Evolutionary conservation across 371 early-diverging fungal species (phyloP).

Genomic region (Apophysomyces ossiformis): DNA sequence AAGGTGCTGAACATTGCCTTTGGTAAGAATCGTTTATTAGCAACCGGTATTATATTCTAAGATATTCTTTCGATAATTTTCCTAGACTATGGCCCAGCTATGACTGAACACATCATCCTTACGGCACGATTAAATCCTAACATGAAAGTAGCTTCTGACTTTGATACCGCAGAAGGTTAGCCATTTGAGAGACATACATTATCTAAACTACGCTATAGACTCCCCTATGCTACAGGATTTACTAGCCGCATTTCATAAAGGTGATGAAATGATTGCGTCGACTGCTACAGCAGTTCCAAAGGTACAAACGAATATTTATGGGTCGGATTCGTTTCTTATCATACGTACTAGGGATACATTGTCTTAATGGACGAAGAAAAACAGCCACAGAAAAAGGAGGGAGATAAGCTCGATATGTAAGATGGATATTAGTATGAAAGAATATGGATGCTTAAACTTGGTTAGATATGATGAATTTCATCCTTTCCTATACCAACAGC

Average conservation of each 20-base stretch:
- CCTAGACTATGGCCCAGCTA: conserved; percentile 83
- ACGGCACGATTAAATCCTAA: conserved; percentile 74
- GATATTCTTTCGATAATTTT: conserved; percentile 1
- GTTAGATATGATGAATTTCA: conserved; percentile 87
- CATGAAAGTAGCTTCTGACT: conserved; percentile 57
- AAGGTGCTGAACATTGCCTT: conserved; percentile 76
- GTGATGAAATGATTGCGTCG: conserved; percentile 60
- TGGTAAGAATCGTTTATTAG: conserved; percentile 38
- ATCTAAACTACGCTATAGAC: conserved; percentile 10
- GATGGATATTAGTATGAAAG: conserved; percentile 10
- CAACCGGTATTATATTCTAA: background rate
- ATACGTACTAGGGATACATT: conserved; percentile 57
- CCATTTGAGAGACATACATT: conserved; percentile 3
- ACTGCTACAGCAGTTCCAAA: conserved; percentile 48
- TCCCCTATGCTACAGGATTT: conserved; percentile 37
- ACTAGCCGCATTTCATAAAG: conserved; percentile 54
- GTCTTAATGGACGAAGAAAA: conserved; percentile 56
- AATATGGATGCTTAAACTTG: background rate
- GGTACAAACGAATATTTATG: conserved; percentile 4
- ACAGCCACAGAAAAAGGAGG: conserved; percentile 41
- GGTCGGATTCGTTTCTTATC: background rate
- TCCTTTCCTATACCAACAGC: conserved; percentile 83
- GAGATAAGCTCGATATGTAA: conserved; percentile 59
- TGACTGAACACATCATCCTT: conserved; percentile 86
- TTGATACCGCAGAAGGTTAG: conserved; percentile 58